These are phyloP conservation scores for Apiotrichum laibachii DNA, from an alignment of 1,284 basidiomycete genomes.

Conservation along the genomic window DNA sequence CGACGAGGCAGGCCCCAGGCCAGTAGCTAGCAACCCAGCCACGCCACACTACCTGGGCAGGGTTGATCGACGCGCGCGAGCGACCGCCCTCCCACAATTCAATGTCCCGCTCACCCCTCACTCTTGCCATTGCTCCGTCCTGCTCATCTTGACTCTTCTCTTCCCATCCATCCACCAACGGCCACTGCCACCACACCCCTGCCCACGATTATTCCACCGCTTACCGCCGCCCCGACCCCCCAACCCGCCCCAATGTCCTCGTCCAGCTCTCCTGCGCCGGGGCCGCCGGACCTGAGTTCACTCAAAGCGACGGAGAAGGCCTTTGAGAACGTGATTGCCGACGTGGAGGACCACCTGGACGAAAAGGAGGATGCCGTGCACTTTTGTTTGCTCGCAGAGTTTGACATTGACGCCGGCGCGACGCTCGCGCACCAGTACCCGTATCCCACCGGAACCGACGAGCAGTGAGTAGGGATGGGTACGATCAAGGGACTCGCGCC, in stretches of 20 bases:
- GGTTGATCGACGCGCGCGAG: too few species aligned
- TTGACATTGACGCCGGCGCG: conserved; percentile 89
- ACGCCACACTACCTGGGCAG: too few species aligned
- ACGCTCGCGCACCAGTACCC: conserved; percentile 91
- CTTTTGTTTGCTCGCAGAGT: conserved; percentile 89
- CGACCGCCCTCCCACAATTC: too few species aligned
- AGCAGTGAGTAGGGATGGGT: conserved; percentile 63
- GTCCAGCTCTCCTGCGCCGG: conserved; percentile 5
- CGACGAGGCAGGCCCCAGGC: too few species aligned
- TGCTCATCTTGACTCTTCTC: too few species aligned
- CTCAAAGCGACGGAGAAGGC: conserved; percentile 9
- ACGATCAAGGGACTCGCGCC: neutral
- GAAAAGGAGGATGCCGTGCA: conserved; percentile 67
- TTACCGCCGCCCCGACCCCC: neutral
- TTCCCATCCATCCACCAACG: too few species aligned
- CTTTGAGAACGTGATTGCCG: conserved; percentile 24
- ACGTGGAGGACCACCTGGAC: conserved; percentile 6
- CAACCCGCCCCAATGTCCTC: neutral
- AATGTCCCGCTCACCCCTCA: too few species aligned
- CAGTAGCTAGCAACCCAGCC: too few species aligned
- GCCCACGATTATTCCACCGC: neutral
- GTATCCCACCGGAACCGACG: conserved; percentile 83
- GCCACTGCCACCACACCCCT: neutral
- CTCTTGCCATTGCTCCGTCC: too few species aligned
- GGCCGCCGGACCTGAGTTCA: neutral